A percentile compares a stretch with the other conserved stretches of the same genome.
phyloP scores from a whole-genome alignment of 805 yeast genomes.

The Saccharomycopsis fibuligera region DNA sequence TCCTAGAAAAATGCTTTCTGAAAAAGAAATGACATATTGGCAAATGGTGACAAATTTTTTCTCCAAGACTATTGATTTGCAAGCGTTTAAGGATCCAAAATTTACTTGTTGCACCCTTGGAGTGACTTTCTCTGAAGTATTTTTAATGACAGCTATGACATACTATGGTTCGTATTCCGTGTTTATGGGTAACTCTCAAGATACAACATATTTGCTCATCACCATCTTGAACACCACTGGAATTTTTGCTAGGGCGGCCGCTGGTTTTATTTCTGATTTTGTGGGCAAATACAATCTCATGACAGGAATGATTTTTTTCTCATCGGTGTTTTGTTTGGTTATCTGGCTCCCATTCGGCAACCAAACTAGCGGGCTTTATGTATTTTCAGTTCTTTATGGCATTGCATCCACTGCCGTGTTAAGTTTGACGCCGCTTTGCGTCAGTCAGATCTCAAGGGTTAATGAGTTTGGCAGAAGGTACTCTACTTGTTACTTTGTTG shows the following conservation, averaged over 20 bases:
- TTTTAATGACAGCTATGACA: constrained; percentile 39
- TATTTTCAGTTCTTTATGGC: constrained; percentile 46
- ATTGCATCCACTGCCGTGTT: constrained; percentile 50
- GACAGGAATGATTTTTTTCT: constrained; percentile 31
- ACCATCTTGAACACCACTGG: constrained; percentile 35
- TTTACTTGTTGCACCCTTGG: constrained; percentile 40
- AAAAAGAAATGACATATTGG: constrained; percentile 10
- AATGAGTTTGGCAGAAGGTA: constrained; percentile 50
- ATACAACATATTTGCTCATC: constrained; percentile 36
- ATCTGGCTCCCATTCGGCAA: constrained; percentile 40
- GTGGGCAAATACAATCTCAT: constrained; percentile 44
- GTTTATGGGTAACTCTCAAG: constrained; percentile 35
- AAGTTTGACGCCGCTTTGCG: constrained; percentile 52
- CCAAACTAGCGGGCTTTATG: constrained; percentile 32
- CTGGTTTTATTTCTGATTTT: constrained; percentile 31
- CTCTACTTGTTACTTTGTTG: constrained; percentile 51
- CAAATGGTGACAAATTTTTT: not conserved
- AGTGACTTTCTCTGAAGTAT: constrained; percentile 41
- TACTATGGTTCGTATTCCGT: constrained; percentile 46
- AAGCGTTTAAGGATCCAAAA: constrained; percentile 37
- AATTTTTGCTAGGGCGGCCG: constrained; percentile 30
- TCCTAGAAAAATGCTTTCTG: constrained; percentile 4
- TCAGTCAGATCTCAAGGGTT: constrained; percentile 51
- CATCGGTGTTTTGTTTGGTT: constrained; percentile 31
- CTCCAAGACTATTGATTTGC: constrained; percentile 8